These are phyloP conservation scores for Quercus mongolica DNA, from an alignment of 306 rosid species.

Conservation along the genomic window DNA sequence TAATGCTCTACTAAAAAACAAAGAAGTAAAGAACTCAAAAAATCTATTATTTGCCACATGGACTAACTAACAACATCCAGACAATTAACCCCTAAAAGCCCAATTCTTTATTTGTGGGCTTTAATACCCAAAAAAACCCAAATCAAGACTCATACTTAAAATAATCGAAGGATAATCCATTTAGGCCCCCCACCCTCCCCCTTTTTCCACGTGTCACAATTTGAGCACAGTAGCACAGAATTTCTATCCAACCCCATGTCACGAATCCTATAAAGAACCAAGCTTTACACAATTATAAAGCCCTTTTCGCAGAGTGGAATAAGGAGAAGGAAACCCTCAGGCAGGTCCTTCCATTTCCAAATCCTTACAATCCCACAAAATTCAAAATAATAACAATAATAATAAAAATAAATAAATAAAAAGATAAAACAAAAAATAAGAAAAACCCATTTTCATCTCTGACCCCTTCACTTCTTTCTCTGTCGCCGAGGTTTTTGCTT, in stretches of 20 bases:
- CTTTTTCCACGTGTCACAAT: constrained; percentile 9
- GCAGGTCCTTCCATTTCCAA: neutral
- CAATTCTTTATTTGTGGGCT: no score
- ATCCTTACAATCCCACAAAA: neutral
- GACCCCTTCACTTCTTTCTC: neutral
- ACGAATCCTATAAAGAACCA: neutral
- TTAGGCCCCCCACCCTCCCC: neutral
- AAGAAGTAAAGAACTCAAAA: no score
- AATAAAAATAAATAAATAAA: neutral
- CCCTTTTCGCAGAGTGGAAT: neutral
- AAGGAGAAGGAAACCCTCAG: constrained; percentile 14
- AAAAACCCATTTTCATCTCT: neutral
- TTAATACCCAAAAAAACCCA: constrained; percentile 1
- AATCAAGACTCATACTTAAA: neutral
- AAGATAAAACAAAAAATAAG: no score
- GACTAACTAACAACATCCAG: no score
- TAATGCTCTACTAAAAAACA: no score
- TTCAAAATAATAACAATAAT: neutral
- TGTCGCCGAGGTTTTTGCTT: neutral
- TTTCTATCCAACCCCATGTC: neutral
- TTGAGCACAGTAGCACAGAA: neutral
- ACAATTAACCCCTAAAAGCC: no score
- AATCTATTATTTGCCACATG: no score
- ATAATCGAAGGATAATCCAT: neutral
- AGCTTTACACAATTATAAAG: neutral